A percentile compares a stretch with the other conserved stretches of the same genome.
phyloP scores from a whole-genome alignment of 441 rosid genomes.

The Theobroma grandiflorum region DNA sequence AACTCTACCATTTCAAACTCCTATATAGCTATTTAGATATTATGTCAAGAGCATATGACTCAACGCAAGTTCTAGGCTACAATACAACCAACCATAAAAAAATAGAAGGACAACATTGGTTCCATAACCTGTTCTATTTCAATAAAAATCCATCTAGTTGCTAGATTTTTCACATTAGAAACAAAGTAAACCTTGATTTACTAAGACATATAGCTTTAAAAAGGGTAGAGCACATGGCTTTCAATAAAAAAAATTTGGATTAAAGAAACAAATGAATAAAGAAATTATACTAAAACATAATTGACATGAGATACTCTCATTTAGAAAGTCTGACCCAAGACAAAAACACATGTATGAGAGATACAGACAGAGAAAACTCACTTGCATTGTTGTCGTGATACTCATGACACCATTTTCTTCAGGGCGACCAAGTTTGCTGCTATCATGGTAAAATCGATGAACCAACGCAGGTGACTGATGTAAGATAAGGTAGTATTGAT shows the following conservation, averaged over 20 bases:
- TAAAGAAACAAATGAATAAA: not conserved
- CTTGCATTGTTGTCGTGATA: constrained; percentile 69
- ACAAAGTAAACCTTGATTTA: not conserved
- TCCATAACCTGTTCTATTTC: not conserved
- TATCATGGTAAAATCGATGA: constrained; percentile 80
- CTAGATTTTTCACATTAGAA: not conserved
- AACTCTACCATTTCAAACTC: not conserved
- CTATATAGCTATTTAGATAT: not conserved
- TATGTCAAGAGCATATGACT: not conserved
- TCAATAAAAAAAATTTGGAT: not conserved
- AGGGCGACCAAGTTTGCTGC: constrained; percentile 83
- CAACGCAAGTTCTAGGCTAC: not conserved
- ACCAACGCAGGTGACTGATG: constrained; percentile 75
- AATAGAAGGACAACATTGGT: not conserved
- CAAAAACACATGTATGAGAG: not conserved
- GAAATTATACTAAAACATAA: not conserved
- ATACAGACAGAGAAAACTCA: constrained; percentile 36
- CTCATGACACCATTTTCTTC: constrained; percentile 65
- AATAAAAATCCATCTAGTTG: not conserved
- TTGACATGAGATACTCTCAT: not conserved
- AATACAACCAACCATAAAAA: not conserved
- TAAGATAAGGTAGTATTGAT: constrained; percentile 79
- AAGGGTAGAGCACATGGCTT: not conserved
- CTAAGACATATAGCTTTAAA: not conserved
- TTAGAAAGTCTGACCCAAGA: not conserved